Evolutionary conservation across 2,329 filamentous ascomycete species (phyloP).

Genomic region (Botrytis squamosa): DNA sequence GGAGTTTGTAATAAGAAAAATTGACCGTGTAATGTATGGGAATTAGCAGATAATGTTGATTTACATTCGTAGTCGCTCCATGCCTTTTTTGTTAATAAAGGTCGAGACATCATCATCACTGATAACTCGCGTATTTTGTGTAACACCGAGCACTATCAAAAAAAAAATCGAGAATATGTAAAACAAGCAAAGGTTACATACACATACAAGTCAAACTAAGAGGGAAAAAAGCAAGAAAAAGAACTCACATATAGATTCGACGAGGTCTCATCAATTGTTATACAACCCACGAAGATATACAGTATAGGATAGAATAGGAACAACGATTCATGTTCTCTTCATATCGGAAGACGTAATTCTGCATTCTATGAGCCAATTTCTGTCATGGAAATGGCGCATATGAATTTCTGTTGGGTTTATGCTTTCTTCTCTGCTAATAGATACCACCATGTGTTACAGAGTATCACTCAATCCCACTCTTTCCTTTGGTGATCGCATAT

Average conservation of each 20-base stretch:
- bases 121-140: conserved; percentile 20
- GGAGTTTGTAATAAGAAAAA: conserved; percentile 31
- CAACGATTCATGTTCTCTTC: background rate
- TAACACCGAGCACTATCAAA: background rate
- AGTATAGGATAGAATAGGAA: background rate
- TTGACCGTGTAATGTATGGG: conserved; percentile 25
- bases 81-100: conserved; percentile 18
- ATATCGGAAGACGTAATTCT: conserved; percentile 19
- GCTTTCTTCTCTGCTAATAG: conserved; percentile 6
- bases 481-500: conserved; percentile 6
- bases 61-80: conserved; percentile 11
- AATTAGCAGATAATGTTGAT: background rate
- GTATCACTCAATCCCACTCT: background rate
- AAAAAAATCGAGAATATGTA: background rate
- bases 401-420: conserved; percentile 8
- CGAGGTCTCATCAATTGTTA: background rate
- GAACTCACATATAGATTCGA: background rate
- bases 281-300: background rate
- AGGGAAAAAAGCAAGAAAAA: background rate
- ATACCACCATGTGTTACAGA: conserved; percentile 12
- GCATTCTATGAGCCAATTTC: conserved; percentile 26
- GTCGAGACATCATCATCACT: conserved; percentile 17
- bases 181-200: background rate
- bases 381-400: conserved; percentile 27
- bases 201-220: background rate